A percentile compares a stretch with the other conserved stretches of the same genome.
These are phyloP conservation scores for Diaporthe capsici DNA, from an alignment of 2,329 filamentous ascomycete genomes.

Conservation along the genomic window DNA sequence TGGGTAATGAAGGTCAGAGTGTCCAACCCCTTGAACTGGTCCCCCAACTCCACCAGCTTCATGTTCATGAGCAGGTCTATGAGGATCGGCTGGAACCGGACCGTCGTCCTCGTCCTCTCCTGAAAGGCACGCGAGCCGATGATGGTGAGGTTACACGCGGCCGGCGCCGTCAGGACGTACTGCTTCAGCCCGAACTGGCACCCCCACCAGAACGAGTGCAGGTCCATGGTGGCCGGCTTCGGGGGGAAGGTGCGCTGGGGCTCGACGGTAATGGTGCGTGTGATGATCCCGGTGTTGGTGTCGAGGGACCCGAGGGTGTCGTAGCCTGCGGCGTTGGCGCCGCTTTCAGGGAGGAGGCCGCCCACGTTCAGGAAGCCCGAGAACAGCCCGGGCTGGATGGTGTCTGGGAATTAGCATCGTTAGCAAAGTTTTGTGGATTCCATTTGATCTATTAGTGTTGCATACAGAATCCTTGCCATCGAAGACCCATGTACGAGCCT, in stretches of 20 bases:
- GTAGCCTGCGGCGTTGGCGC: neutral
- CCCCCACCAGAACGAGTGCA: neutral
- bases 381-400: neutral
- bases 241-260: neutral
- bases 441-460: neutral
- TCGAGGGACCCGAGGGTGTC: slow-evolving; percentile 18
- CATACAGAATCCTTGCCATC: slow-evolving; percentile 14
- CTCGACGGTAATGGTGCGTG: neutral
- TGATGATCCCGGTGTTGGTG: neutral
- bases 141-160: slow-evolving; percentile 15
- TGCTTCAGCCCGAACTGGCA: slow-evolving; percentile 12
- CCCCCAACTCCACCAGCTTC: neutral
- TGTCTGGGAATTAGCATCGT: neutral
- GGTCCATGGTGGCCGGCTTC: neutral
- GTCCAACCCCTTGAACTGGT: slow-evolving; percentile 12
- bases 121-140: neutral
- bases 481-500: slow-evolving; percentile 2
- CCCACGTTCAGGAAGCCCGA: neutral
- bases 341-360: neutral
- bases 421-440: neutral
- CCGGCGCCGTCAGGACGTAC: neutral
- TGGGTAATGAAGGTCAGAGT: neutral
- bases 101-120: neutral
- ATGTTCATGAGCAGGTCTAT: neutral
- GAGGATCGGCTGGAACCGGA: slow-evolving; percentile 12